A percentile compares a stretch with the other conserved stretches of the same genome.
Conservation (phyloP, 345 rosid species). For the Salix koriyanagi region DNA sequence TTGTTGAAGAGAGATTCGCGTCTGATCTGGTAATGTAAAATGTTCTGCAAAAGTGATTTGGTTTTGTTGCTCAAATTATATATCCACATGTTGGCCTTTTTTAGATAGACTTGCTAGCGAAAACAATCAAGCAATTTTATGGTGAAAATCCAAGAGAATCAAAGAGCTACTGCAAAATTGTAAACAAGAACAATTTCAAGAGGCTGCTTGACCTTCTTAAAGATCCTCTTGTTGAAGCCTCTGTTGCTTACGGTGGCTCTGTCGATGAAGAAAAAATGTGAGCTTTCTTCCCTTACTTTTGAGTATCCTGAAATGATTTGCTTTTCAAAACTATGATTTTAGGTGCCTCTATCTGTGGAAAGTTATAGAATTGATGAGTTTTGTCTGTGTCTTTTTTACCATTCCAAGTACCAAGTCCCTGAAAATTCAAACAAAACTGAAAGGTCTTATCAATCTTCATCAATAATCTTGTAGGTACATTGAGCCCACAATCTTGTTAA, state of each 20-base stretch:
- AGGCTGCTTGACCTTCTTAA: constrained; percentile 48
- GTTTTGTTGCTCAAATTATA: not conserved
- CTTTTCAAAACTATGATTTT: not conserved
- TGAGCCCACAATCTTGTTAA: constrained; percentile 59
- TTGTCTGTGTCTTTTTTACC: no score
- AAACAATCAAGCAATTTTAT: constrained; percentile 42
- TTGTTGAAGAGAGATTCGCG: constrained; percentile 56
- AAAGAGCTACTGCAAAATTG: constrained; percentile 49
- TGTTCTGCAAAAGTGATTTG: not conserved
- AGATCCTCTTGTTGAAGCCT: constrained; percentile 57
- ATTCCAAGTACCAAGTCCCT: no score
- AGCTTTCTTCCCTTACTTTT: not conserved
- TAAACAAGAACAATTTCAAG: constrained; percentile 44
- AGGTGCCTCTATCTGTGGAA: not conserved
- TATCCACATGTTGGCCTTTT: constrained; percentile 11
- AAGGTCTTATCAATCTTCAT: not conserved
- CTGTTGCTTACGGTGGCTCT: constrained; percentile 69
- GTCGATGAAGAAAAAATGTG: constrained; percentile 59
- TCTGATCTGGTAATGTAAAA: constrained; percentile 44
- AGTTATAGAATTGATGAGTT: not conserved
- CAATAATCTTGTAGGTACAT: constrained; percentile 36
- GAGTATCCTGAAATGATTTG: not conserved
- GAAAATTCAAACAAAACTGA: not conserved
- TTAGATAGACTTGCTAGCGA: constrained; percentile 60
- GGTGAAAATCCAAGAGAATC: constrained; percentile 56